Percentiles rank a stretch among this genome's conserved stretches.
Evolutionary conservation across 768 basidiomycete genomes (phyloP).

Genomic region (Chiua virens): DNA sequence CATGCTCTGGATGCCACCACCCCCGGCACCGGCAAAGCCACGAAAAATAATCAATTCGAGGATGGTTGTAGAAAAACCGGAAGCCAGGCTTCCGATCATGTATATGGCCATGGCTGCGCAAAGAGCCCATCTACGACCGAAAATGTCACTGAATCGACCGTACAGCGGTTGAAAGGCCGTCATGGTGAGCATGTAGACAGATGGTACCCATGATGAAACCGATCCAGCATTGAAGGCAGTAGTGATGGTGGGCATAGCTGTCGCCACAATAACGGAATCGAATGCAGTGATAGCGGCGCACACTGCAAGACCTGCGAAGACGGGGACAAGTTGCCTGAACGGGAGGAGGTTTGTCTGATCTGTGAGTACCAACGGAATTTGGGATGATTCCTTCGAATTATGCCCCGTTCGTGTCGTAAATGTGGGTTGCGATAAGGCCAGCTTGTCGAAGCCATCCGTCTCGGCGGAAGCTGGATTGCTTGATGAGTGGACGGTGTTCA

Average conservation of each 20-base stretch:
- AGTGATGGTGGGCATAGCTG: slow-evolving; percentile 71
- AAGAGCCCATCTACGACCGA: slow-evolving; percentile 62
- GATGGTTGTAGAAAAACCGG: slow-evolving; percentile 67
- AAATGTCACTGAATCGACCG: slow-evolving; percentile 65
- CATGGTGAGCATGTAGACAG: slow-evolving; percentile 66
- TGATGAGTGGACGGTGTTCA: background rate
- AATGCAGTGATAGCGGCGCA: slow-evolving; percentile 63
- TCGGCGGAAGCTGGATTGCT: background rate
- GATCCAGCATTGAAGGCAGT: slow-evolving; percentile 54
- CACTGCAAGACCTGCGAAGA: slow-evolving; percentile 59
- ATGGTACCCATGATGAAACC: slow-evolving; percentile 64
- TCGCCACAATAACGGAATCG: slow-evolving; percentile 74
- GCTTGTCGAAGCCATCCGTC: background rate
- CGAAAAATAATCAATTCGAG: slow-evolving; percentile 68
- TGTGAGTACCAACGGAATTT: slow-evolving; percentile 39
- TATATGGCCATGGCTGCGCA: slow-evolving; percentile 60
- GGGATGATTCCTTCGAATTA: background rate
- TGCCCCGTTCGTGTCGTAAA: background rate
- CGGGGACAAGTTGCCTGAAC: slow-evolving; percentile 57
- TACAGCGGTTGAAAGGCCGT: slow-evolving; percentile 42
- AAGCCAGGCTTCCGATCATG: slow-evolving; percentile 61
- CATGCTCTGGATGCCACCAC: slow-evolving; percentile 69
- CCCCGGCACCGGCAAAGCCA: slow-evolving; percentile 67
- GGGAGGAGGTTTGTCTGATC: slow-evolving; percentile 80
- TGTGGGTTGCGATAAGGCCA: slow-evolving; percentile 3